phyloP scores from a whole-genome alignment of 1,139 yeast genomes.

The Magnusiomyces sp. region DNA sequence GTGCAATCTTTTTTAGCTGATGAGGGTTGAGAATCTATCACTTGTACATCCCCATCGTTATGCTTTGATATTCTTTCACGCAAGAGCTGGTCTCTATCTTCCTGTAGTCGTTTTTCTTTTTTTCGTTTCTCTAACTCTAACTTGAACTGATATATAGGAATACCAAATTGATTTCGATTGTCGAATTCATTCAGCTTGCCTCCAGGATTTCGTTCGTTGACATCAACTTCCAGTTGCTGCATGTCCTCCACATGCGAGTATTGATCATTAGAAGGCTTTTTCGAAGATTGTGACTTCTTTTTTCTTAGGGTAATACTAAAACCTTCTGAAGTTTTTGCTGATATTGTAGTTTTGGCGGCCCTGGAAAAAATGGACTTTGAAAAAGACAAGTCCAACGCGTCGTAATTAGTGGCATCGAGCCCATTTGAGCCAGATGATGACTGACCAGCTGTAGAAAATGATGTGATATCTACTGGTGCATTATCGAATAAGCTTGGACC shows the following conservation, averaged over 20 bases:
- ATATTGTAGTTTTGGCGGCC: not conserved
- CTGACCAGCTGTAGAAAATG: not conserved
- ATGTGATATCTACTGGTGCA: not conserved
- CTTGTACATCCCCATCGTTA: not conserved
- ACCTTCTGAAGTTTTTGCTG: not conserved
- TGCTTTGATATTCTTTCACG: not conserved
- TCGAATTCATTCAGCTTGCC: not conserved
- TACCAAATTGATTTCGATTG: constrained; percentile 4
- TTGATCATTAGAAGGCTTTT: not conserved
- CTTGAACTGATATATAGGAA: constrained; percentile 4
- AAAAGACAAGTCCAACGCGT: not conserved
- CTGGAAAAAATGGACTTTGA: not conserved
- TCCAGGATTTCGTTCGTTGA: constrained; percentile 1
- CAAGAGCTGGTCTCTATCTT: too few relatives aligned
- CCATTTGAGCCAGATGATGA: not conserved
- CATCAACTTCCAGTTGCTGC: not conserved
- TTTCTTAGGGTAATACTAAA: not conserved
- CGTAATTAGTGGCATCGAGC: not conserved
- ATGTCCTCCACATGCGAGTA: not conserved
- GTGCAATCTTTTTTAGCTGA: not conserved
- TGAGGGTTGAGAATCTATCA: not conserved
- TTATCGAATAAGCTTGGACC: not conserved
- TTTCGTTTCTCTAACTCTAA: not conserved
- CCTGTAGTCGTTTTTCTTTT: not conserved
- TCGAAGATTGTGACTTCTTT: not conserved